These are phyloP conservation scores for Fusarium miscanthi DNA, from an alignment of 2,329 filamentous ascomycete species.

Conservation along the genomic window DNA sequence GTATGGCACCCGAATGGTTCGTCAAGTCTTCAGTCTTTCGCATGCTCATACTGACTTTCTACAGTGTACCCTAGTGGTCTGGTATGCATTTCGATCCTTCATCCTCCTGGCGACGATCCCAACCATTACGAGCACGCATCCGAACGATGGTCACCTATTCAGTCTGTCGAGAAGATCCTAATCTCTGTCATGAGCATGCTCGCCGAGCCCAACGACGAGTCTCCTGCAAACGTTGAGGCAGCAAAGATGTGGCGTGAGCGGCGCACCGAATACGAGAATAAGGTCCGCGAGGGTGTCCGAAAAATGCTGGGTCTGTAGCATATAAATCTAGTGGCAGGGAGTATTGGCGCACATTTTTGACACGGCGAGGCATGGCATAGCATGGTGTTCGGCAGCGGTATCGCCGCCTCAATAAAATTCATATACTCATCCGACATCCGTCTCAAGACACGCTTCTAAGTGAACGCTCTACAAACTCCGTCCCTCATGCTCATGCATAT, in stretches of 20 bases:
- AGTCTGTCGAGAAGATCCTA: slow-evolving; percentile 97
- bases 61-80: slow-evolving; percentile 92
- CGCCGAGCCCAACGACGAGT: slow-evolving; percentile 95
- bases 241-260: slow-evolving; percentile 96
- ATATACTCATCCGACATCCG: slow-evolving; percentile 33
- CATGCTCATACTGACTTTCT: not conserved
- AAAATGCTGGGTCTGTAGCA: slow-evolving; percentile 77
- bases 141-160: slow-evolving; percentile 96
- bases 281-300: slow-evolving; percentile 84
- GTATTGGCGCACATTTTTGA: slow-evolving; percentile 41
- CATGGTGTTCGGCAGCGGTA: slow-evolving; percentile 44
- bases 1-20: slow-evolving; percentile 97
- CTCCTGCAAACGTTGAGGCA: slow-evolving; percentile 94
- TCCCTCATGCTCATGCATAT: slow-evolving; percentile 31
- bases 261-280: slow-evolving; percentile 83
- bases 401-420: slow-evolving; percentile 39
- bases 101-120: slow-evolving; percentile 94
- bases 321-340: slow-evolving; percentile 18
- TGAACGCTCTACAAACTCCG: slow-evolving; percentile 45
- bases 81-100: slow-evolving; percentile 98
- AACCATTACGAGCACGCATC: slow-evolving; percentile 98
- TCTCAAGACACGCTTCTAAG: slow-evolving; percentile 36
- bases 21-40: slow-evolving; percentile 29
- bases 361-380: slow-evolving; percentile 35
- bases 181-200: slow-evolving; percentile 99